Percentiles rank a stretch among this genome's conserved stretches.
Evolutionary conservation across 2,329 filamentous ascomycete genomes (phyloP).

Genomic region (Diaporthe aspalathi): DNA sequence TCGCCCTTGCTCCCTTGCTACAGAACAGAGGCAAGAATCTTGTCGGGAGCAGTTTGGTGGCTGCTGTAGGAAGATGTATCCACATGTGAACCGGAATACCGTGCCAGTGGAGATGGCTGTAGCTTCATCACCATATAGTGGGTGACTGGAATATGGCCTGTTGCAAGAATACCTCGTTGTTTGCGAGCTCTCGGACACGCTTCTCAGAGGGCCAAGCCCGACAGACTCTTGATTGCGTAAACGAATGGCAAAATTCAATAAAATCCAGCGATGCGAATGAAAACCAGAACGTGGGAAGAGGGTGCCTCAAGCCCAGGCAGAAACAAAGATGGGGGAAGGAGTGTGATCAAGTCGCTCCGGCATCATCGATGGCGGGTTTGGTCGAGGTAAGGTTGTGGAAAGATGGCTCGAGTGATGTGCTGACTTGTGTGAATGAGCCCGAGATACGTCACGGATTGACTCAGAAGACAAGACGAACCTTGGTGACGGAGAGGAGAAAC

Average conservation of each 20-base stretch:
- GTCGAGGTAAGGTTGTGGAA: neutral
- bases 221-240: neutral
- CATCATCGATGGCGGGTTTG: neutral
- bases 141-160: neutral
- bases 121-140: neutral
- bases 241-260: neutral
- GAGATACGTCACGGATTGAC: neutral
- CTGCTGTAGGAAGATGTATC: neutral
- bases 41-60: neutral
- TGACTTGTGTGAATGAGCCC: too few relatives aligned
- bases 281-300: neutral
- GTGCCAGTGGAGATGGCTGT: too few relatives aligned
- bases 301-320: neutral
- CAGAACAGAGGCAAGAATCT: too few relatives aligned
- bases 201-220: neutral
- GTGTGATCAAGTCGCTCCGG: neutral
- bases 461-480: neutral
- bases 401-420: neutral
- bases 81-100: neutral
- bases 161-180: too few relatives aligned
- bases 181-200: neutral
- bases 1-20: fast-evolving
- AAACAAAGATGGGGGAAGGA: neutral
- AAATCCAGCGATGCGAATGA: too few relatives aligned
- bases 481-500: neutral